phyloP scores from a whole-genome alignment of 768 basidiomycete species.

The Mycena alexandri region DNA sequence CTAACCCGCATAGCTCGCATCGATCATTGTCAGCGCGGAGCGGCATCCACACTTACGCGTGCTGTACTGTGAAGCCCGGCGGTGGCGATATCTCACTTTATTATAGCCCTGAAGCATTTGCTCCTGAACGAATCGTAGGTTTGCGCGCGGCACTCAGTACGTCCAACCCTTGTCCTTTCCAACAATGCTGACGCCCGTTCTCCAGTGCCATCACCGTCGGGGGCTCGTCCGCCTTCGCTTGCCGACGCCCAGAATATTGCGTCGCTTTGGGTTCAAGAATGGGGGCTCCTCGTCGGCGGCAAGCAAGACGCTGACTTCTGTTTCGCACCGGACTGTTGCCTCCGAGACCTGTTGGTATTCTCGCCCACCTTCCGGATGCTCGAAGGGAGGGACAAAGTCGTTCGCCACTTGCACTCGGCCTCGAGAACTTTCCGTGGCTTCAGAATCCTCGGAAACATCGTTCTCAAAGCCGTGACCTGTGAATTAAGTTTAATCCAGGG shows the following conservation, averaged over 20 bases:
- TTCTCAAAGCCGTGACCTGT: background rate
- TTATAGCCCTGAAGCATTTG: conserved; percentile 26
- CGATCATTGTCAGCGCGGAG: conserved; percentile 13
- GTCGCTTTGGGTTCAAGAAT: conserved; percentile 2
- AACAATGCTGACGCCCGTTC: too few relatives aligned
- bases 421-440: background rate
- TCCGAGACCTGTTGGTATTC: conserved; percentile 16
- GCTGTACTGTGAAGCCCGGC: conserved; percentile 11
- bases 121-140: conserved; percentile 2
- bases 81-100: conserved; percentile 23
- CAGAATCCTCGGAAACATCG: background rate
- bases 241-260: conserved; percentile 1
- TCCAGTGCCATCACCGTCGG: too few relatives aligned
- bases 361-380: conserved; percentile 16
- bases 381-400: background rate
- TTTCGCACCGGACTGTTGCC: conserved; percentile 6
- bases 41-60: conserved; percentile 27
- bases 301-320: background rate
- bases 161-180: too few relatives aligned
- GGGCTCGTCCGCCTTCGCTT: background rate
- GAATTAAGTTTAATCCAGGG: conserved; percentile 3
- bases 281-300: background rate
- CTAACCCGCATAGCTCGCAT: conserved; percentile 8
- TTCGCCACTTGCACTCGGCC: background rate
- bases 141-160: too few relatives aligned